Base-by-base conservation (phyloP, 768 basidiomycete species). In the Boletus vermiculosoides region DNA sequence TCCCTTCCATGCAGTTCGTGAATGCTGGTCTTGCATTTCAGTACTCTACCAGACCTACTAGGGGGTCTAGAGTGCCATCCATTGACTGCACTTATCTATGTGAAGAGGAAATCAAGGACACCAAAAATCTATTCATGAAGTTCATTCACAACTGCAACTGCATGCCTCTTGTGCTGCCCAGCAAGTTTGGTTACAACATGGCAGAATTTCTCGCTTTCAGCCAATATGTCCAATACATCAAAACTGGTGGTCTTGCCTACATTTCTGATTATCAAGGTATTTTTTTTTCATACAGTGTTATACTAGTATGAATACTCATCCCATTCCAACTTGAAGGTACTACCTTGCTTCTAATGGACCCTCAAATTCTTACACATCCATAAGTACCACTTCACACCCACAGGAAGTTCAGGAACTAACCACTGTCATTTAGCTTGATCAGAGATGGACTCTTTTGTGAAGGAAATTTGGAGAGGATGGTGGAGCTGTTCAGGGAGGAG, bases 381-480 rank as follows among this genome's bases (percentile, higher is more conserved):
- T 28, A 28, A 28, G 28, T 28, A 28, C 28, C 28, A 28, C 28
- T 28, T 31, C 10, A 31, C 30, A 31, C 30, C 30, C 30, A 31
- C 30, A 31, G 30, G 30, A 11, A 31, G 31, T 31, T 31, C 31
- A 31, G 12, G 33, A 13, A 33, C 33, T 33, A 33, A 33, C 33
- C 6, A 33, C 28, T 28, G 28, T 33, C 12, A 33, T 13, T 13
- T 4, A 33, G 33, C 33, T 33, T 5, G 4, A 4, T 46, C 2
- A 12, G 45, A 31, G 11, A 31, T 2, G 33, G 44, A 12, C 23
- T 56, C 8, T 56, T 62, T 10, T 39, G 42, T 16, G 58, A 60
- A 20, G 61, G 61, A 13, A 59, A 60, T 22, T 30, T 62, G 0
- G 42, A 62, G 48, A 55, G 2, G 13, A 51, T 12, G 0, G 58